A percentile compares a stretch with the other conserved stretches of the same genome.
These are phyloP conservation scores for Singerocomus rubriflavus DNA, from an alignment of 1,284 basidiomycete genomes.

Conservation along the genomic window DNA sequence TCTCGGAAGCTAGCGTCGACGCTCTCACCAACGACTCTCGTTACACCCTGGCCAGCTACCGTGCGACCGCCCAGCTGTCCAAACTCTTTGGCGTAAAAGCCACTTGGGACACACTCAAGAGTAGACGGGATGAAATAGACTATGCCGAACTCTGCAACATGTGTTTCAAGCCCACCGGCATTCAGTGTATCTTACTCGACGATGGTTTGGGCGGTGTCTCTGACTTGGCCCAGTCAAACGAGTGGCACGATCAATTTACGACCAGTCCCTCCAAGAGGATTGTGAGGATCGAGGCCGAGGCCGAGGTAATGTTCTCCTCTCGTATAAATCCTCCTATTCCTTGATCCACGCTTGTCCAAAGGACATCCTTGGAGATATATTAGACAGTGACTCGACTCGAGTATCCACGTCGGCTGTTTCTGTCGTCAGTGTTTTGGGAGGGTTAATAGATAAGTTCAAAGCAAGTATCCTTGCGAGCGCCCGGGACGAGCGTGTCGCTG, in stretches of 20 bases:
- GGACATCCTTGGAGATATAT: slow-evolving; percentile 36
- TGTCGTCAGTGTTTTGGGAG: slow-evolving; percentile 26
- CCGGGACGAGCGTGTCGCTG: slow-evolving; percentile 49
- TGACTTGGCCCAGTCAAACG: slow-evolving; percentile 48
- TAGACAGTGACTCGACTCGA: slow-evolving; percentile 13
- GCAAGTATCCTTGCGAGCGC: slow-evolving; percentile 36
- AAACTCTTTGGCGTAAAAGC: slow-evolving; percentile 44
- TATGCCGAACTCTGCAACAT: slow-evolving; percentile 55
- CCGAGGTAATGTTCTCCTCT: slow-evolving; percentile 47
- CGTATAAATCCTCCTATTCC: slow-evolving; percentile 2
- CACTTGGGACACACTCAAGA: slow-evolving; percentile 60
- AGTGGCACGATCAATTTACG: slow-evolving; percentile 63
- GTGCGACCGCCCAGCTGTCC: slow-evolving; percentile 54
- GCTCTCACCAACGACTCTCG: slow-evolving; percentile 50
- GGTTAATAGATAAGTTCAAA: slow-evolving; percentile 37
- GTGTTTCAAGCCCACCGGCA: slow-evolving; percentile 52
- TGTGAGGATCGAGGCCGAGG: slow-evolving; percentile 62
- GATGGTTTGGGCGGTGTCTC: slow-evolving; percentile 56
- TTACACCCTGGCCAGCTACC: slow-evolving; percentile 55
- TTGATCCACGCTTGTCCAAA: slow-evolving; percentile 17
- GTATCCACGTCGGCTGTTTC: slow-evolving; percentile 18
- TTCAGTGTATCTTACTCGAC: slow-evolving; percentile 66
- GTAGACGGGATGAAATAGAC: slow-evolving; percentile 38
- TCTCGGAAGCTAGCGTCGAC: slow-evolving; percentile 60
- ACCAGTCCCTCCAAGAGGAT: slow-evolving; percentile 52